Percentiles rank a stretch among this genome's conserved stretches.
Conservation (phyloP, 768 basidiomycete genomes). For the Mycena polygramma region DNA sequence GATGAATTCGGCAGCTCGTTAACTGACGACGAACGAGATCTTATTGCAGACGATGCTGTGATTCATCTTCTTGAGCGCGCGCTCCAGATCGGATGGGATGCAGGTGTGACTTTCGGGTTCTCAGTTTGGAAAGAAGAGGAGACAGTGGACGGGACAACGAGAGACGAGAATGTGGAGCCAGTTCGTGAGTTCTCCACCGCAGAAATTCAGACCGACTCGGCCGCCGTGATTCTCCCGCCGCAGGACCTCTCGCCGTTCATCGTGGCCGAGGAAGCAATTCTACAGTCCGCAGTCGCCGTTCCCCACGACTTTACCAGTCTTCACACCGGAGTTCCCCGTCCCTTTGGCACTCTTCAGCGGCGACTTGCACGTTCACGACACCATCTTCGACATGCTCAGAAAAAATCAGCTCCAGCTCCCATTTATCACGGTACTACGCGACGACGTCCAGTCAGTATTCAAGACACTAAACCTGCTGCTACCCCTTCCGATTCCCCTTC, state of each 20-base stretch:
- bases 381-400: background rate
- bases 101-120: background rate
- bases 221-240: background rate
- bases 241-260: background rate
- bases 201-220: background rate
- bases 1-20: background rate
- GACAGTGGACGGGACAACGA: background rate
- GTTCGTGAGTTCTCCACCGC: background rate
- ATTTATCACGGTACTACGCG: background rate
- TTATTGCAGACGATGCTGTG: too few species aligned
- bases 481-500: background rate
- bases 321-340: background rate
- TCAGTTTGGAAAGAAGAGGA: background rate
- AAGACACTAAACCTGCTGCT: background rate
- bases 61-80: too few species aligned
- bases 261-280: background rate
- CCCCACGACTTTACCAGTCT: background rate
- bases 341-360: conserved; percentile 9
- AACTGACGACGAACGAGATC: background rate
- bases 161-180: background rate
- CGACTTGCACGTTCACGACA: conserved; percentile 10
- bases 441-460: background rate
- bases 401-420: background rate
- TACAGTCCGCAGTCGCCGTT: background rate
- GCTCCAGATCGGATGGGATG: background rate